Percentiles rank a stretch among this genome's conserved stretches.
phyloP scores from a whole-genome alignment of 495 filamentous ascomycete species.

The Penicillium flavigenum region DNA sequence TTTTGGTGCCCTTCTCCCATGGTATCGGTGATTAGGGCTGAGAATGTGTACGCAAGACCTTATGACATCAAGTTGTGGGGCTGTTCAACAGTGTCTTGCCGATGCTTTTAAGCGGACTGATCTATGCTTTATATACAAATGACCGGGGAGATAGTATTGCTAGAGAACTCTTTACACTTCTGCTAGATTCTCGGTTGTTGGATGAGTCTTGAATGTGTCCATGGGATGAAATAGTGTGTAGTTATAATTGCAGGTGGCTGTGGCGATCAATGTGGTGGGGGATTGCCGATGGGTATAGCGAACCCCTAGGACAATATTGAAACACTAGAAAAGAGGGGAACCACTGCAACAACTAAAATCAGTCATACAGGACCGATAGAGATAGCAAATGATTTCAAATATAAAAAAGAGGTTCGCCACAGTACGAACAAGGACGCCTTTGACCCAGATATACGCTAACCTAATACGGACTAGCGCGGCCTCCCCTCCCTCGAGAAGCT shows the following conservation, averaged over 20 bases:
- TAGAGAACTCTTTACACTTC: not conserved
- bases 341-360: not conserved
- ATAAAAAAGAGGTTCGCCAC: not conserved
- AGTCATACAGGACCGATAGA: not conserved
- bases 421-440: not conserved
- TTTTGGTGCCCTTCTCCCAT: not conserved
- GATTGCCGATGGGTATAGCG: slow-evolving; percentile 1
- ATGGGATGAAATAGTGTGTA: not conserved
- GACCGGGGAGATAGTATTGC: not conserved
- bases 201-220: not conserved
- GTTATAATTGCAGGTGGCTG: slow-evolving; percentile 1
- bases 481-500: slow-evolving; percentile 45
- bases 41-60: slow-evolving; percentile 2
- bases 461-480: slow-evolving; percentile 29
- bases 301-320: not conserved
- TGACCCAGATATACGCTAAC: slow-evolving; percentile 13
- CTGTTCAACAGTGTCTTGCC: not conserved
- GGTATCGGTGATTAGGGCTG: slow-evolving; percentile 12
- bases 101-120: not conserved
- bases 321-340: not conserved
- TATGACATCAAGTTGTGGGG: slow-evolving; percentile 18
- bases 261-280: slow-evolving; percentile 4
- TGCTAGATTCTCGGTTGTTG: not conserved
- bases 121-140: not conserved
- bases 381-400: not conserved